phyloP scores from a whole-genome alignment of 2,329 filamentous ascomycete genomes.

The Lomentospora prolificans region DNA sequence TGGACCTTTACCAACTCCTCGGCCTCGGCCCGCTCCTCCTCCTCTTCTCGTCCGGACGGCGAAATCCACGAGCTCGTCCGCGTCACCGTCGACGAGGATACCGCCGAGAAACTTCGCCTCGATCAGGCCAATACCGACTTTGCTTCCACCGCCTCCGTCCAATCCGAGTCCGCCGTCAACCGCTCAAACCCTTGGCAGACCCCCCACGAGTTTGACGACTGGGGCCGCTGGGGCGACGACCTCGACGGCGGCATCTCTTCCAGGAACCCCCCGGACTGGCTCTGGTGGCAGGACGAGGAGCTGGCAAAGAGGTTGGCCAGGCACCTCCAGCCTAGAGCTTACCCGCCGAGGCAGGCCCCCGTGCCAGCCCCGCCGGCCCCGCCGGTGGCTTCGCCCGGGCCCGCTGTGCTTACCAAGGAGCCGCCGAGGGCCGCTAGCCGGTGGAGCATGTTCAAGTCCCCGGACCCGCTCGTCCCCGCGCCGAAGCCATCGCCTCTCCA shows the following conservation, averaged over 20 bases:
- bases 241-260: background rate
- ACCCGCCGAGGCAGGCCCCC: conserved; percentile 11
- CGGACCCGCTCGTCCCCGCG: conserved; percentile 11
- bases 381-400: too few relatives aligned
- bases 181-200: background rate
- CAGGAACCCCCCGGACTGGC: conserved; percentile 14
- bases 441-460: conserved; percentile 24
- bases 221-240: conserved; percentile 31
- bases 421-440: conserved; percentile 24
- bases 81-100: conserved; percentile 13
- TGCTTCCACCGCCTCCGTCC: background rate
- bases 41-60: conserved; percentile 11
- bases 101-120: background rate
- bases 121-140: background rate
- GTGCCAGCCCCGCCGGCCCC: conserved; percentile 17
- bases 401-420: conserved; percentile 21
- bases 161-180: background rate
- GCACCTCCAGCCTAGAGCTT: conserved; percentile 27
- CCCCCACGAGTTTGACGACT: conserved; percentile 31
- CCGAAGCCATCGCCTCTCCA: background rate
- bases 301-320: conserved; percentile 35
- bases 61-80: conserved; percentile 23
- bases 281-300: conserved; percentile 37
- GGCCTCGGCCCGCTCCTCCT: background rate
- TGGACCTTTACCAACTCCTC: conserved; percentile 26